Evolutionary conservation across 2,329 filamentous ascomycete species (phyloP).

Genomic region (Epicoccum nigrum): DNA sequence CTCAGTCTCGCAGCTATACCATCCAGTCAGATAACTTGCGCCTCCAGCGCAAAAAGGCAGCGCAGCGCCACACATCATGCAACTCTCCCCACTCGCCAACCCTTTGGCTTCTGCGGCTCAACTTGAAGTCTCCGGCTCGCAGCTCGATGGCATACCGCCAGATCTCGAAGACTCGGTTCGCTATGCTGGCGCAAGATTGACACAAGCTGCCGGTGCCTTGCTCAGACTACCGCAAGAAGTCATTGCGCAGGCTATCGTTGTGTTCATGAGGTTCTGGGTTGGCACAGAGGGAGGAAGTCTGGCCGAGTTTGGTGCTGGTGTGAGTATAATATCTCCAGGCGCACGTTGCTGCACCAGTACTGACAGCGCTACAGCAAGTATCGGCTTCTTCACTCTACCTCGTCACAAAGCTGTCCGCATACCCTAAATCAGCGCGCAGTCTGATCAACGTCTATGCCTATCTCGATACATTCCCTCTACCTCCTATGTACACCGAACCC

Average conservation of each 20-base stretch:
- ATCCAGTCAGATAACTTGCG: not conserved
- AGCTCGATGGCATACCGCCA: slow-evolving; percentile 63
- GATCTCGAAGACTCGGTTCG: slow-evolving; percentile 76
- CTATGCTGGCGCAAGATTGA: slow-evolving; percentile 73
- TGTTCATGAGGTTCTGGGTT: slow-evolving; percentile 83
- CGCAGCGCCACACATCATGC: slow-evolving; percentile 24
- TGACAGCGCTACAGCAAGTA: slow-evolving; percentile 66
- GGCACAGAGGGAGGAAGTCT: slow-evolving; percentile 58
- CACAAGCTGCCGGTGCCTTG: slow-evolving; percentile 79
- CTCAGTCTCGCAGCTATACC: slow-evolving; percentile 4
- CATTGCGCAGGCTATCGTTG: slow-evolving; percentile 82
- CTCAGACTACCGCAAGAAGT: slow-evolving; percentile 84
- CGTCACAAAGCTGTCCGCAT: slow-evolving; percentile 79
- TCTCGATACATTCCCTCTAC: slow-evolving; percentile 66
- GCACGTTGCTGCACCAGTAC: not conserved
- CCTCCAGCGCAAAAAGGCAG: not conserved
- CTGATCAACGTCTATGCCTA: slow-evolving; percentile 86
- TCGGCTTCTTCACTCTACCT: slow-evolving; percentile 84
- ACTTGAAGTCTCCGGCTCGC: slow-evolving; percentile 64
- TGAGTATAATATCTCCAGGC: slow-evolving; percentile 52
- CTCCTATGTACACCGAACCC: slow-evolving; percentile 61
- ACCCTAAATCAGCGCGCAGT: slow-evolving; percentile 77
- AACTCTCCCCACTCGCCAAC: slow-evolving; percentile 62
- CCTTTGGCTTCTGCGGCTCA: slow-evolving; percentile 75
- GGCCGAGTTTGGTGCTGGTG: slow-evolving; percentile 60